Base-by-base conservation (phyloP, 805 yeast species). In the Maudiozyma serrabonitensis region DNA sequence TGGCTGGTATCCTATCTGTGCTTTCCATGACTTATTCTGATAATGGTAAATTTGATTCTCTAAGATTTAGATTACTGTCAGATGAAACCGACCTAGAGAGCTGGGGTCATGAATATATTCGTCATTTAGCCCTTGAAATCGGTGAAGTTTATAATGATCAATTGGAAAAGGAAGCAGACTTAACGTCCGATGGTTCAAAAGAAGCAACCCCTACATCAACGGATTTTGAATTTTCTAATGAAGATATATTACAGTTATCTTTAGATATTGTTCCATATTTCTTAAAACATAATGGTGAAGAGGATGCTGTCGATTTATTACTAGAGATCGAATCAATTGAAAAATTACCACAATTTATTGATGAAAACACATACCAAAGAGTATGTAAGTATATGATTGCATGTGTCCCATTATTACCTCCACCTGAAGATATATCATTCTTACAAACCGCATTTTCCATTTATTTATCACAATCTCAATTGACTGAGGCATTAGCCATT, bases 101-200 rank as follows among this genome's bases (percentile, higher is more conserved):
- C 60, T 93, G 99, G 99, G 99, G 99, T 43, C 98, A 93, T 66
- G 99, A 93, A 69, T 93, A 93, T 66, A 80, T 91, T 61, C 89
- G 99, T 64, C 98, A 93, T 70, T 75, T 93, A 61, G 95, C 99
- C 2, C 72, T 93, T 52, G 97, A 93, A 69, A 87, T 93, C 58
- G 98, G 99, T 52, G 91, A 85, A 62, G 86, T 84, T 48, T 86
- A 81, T 67, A 82, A 80, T 57, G 81, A 76, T 28, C 72, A 73
- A 51, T 59, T 70, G 18, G 76, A 71, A 51, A 59, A 59, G 46
- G 72, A 69, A 48, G 68, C 62, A 13, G 31, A 46, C 8, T 42
- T 34, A 8, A 45, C 50, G 13, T 46, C 55, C 12, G 58, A 53
- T 19, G 53, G 53, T 18, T 49, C 54, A 16, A 54, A 48, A n/a